phyloP scores from a whole-genome alignment of 1,284 basidiomycete genomes.

The Meripilus lineatus region DNA sequence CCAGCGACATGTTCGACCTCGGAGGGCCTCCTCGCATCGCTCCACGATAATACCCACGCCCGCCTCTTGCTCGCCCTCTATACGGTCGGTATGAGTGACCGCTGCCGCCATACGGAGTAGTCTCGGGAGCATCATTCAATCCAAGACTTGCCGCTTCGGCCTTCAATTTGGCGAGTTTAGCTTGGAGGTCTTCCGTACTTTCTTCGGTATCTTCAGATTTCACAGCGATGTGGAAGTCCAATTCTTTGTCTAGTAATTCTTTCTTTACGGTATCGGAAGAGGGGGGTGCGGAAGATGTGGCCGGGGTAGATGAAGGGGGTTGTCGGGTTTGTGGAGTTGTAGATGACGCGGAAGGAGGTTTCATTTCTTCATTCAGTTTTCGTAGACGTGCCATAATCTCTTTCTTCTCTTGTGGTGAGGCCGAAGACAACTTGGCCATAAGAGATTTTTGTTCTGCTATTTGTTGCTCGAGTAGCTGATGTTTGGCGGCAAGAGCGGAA shows the following conservation, averaged over 20 bases:
- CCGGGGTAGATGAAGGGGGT: slow-evolving; percentile 13
- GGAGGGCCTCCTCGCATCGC: slow-evolving; percentile 59
- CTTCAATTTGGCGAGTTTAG: slow-evolving; percentile 77
- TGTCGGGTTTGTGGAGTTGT: slow-evolving; percentile 19
- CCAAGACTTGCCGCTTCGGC: slow-evolving; percentile 85
- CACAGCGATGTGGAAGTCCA: slow-evolving; percentile 55
- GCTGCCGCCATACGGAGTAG: slow-evolving; percentile 25
- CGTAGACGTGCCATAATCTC: slow-evolving; percentile 73
- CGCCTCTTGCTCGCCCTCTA: slow-evolving; percentile 68
- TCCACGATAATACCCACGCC: slow-evolving; percentile 57
- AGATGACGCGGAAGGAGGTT: slow-evolving; percentile 30
- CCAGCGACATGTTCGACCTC: slow-evolving; percentile 76
- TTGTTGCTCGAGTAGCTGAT: slow-evolving; percentile 75
- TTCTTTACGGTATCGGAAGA: slow-evolving; percentile 37
- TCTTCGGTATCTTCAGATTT: slow-evolving; percentile 34
- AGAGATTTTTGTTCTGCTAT: slow-evolving; percentile 89
- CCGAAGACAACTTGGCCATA: slow-evolving; percentile 66
- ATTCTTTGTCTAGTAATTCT: slow-evolving; percentile 67
- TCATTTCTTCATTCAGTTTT: slow-evolving; percentile 81
- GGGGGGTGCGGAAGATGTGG: slow-evolving; percentile 23
- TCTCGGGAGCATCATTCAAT: slow-evolving; percentile 46
- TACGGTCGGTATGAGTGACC: slow-evolving; percentile 56
- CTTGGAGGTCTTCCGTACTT: slow-evolving; percentile 70
- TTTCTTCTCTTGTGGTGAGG: slow-evolving; percentile 75
- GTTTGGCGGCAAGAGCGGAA: slow-evolving; percentile 61